These are phyloP conservation scores for Pestalotiopsis sp. DNA, from an alignment of 2,329 filamentous ascomycete species.

Conservation along the genomic window DNA sequence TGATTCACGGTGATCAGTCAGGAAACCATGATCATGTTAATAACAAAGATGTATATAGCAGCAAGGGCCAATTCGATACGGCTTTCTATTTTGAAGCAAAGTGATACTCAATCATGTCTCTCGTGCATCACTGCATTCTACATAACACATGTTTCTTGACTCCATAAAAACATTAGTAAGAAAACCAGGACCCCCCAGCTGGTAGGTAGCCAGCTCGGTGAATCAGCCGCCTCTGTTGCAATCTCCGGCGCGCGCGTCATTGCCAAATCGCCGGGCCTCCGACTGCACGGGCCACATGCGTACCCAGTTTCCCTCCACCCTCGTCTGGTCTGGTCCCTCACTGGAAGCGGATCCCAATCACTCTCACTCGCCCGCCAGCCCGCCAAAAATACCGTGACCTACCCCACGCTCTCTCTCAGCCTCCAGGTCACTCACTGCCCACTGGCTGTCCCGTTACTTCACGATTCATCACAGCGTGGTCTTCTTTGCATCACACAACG, in stretches of 20 bases:
- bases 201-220: neutral
- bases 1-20: neutral
- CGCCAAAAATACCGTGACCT: neutral
- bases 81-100: neutral
- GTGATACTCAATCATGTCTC: neutral
- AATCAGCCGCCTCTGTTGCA: neutral
- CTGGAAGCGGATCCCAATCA: slow-evolving; percentile 6
- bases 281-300: neutral
- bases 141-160: neutral
- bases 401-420: slow-evolving; percentile 8
- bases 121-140: neutral
- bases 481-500: slow-evolving; percentile 5
- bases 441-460: neutral
- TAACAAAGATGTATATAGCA: neutral
- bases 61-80: neutral
- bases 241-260: slow-evolving; percentile 10
- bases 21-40: neutral
- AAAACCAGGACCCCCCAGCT: neutral
- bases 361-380: neutral
- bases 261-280: slow-evolving; percentile 3
- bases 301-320: neutral
- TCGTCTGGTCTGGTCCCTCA: neutral
- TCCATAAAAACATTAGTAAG: neutral
- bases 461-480: neutral
- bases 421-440: neutral